Evolutionary conservation across 441 rosid species (phyloP), one percentile per base, ranked within the genome.

Genomic region (Populus hybrid): DNA sequence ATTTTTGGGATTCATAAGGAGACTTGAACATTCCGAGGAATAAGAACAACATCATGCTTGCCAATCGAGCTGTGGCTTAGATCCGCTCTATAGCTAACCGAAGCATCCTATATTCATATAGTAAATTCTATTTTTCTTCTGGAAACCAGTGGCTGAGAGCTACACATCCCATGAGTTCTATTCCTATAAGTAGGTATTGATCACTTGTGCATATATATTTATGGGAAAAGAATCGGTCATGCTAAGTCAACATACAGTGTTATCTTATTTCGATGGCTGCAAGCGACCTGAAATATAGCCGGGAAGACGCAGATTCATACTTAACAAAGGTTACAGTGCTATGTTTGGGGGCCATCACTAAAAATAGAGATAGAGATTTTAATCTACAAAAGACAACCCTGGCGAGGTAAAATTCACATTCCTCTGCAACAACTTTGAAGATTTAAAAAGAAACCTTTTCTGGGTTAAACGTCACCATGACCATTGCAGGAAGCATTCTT

Each of bases 391-490:
- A 53, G 61, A 16, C 1, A 46, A 46, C 0, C 61, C 0, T 53
- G 7, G 61, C 8, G 8, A 5, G 61, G 8, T 53, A 6, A 16
- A 50, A 50, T 5, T 53, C 21, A 53, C 8, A 5, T 53, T 1
- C 61, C 61, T 53, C 61, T 42, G 50, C 50, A 42, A 42, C 1
- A 10, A 42, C 14, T 42, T 50, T 53, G 3, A 53, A 53, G 7
- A 5, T 53, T 5, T 5, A 57, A 5, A 35, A 77, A 6, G n/a
- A 36, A 14, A 73, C 28, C 24, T 28, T 0, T 21, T 76, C 59
- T 10, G 53, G 9, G 20, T 21, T 46, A 11, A 34, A 50, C 20
- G 63, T 36, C 78, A 64, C 81, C 83, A 82, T 84, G 87, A 72
- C 78, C 80, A 69, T 30, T n/a, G 40, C 61, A 35, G 74, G 75